A percentile compares a stretch with the other conserved stretches of the same genome.
Evolutionary conservation across 768 basidiomycete genomes (phyloP).

Genomic region (Mycena vitilis): DNA sequence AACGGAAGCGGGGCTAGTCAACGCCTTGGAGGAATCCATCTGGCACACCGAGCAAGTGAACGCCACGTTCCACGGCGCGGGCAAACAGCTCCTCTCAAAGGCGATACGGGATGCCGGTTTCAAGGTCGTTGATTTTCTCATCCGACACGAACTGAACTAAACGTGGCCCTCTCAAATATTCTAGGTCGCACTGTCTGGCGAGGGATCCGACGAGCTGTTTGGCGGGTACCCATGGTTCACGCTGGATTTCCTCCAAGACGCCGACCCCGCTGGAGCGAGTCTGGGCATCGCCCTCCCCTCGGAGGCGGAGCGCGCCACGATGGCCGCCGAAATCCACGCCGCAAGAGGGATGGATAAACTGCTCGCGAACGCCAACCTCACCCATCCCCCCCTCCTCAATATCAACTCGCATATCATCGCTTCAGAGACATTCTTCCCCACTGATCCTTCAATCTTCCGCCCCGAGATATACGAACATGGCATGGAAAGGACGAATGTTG

Average conservation of each 20-base stretch:
- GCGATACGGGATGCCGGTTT: conserved; percentile 27
- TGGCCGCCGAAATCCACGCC: not conserved
- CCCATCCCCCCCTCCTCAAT: not conserved
- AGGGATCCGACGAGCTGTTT: conserved; percentile 23
- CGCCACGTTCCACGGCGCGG: conserved; percentile 32
- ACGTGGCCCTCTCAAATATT: not conserved
- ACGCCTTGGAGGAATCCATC: conserved; percentile 28
- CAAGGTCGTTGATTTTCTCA: conserved; percentile 24
- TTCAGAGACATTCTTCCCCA: not conserved
- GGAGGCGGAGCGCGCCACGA: conserved; percentile 7
- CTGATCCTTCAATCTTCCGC: not conserved
- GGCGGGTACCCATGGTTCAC: conserved; percentile 8
- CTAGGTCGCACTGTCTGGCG: conserved; percentile 11
- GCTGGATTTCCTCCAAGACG: not conserved
- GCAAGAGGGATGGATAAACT: not conserved
- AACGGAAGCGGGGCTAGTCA: conserved; percentile 22
- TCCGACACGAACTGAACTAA: not conserved
- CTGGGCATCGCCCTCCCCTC: conserved; percentile 22
- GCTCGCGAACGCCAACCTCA: not conserved
- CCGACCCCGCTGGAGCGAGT: conserved; percentile 3
- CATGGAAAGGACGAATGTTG: not conserved
- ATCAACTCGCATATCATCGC: conserved; percentile 1
- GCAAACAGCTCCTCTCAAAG: conserved; percentile 32
- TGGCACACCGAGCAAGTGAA: conserved; percentile 33
- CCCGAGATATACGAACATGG: not conserved